Conservation (phyloP, 1,284 basidiomycete species). For the Pyrrhoderma lamaoense region DNA sequence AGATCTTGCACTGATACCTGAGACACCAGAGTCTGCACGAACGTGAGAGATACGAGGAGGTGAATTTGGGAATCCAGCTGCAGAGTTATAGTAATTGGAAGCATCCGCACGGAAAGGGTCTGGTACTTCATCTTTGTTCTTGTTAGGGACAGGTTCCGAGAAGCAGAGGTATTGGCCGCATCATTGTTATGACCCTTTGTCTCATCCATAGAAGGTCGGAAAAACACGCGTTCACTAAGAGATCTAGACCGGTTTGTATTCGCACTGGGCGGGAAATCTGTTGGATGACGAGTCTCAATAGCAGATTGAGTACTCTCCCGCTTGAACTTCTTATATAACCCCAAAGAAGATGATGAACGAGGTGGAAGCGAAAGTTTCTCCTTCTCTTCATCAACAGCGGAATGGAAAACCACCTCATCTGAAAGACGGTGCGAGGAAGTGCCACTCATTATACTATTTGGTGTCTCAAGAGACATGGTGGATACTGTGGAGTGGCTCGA, state of each 20-base stretch:
- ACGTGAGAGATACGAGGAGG: conserved; percentile 47
- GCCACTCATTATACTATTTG: conserved; percentile 10
- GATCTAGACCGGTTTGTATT: conserved; percentile 42
- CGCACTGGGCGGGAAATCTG: conserved; percentile 21
- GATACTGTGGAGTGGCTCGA: conserved; percentile 14
- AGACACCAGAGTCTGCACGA: conserved; percentile 44
- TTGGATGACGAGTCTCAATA: conserved; percentile 24
- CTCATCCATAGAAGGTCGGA: conserved; percentile 19
- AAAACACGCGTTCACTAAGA: conserved; percentile 53
- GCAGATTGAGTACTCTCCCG: conserved; percentile 7
- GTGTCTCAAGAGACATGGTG: conserved; percentile 15
- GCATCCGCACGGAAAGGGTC: conserved; percentile 68
- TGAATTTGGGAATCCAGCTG: conserved; percentile 58
- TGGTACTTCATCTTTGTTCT: conserved; percentile 26
- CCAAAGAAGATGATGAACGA: conserved; percentile 11
- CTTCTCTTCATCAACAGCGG: conserved; percentile 6
- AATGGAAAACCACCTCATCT: conserved; percentile 11
- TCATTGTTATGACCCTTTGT: conserved; percentile 14
- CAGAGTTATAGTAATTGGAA: conserved; percentile 69
- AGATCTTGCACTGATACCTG: conserved; percentile 10
- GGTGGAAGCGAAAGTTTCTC: conserved; percentile 8
- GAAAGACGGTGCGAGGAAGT: conserved; percentile 4
- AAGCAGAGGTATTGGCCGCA: conserved; percentile 56
- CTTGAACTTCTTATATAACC: conserved; percentile 12
- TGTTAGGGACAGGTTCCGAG: conserved; percentile 33